Percentiles rank a stretch among this genome's conserved stretches.
Evolutionary conservation across 257 asterid genomes (phyloP).

Genomic region (Buddleja alternifolia): DNA sequence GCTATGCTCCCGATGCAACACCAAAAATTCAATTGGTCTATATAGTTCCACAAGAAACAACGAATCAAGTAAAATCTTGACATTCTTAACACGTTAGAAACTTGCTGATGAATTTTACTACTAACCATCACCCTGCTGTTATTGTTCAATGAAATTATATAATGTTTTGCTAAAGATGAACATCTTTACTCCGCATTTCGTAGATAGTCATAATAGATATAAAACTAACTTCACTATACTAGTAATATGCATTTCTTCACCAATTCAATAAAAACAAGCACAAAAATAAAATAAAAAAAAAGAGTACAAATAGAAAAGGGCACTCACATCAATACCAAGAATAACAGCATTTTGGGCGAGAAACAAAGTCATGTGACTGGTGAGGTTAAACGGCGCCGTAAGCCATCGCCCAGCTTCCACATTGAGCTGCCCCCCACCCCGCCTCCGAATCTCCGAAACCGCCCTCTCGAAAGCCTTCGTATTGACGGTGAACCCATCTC

Average conservation of each 20-base stretch:
- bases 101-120: slow-evolving; percentile 1
- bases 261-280: slow-evolving; percentile 1
- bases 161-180: background rate
- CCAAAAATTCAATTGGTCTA: background rate
- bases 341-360: slow-evolving; percentile 75
- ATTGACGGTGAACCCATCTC: slow-evolving; percentile 76
- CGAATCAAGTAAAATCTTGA: background rate
- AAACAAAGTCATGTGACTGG: slow-evolving; percentile 82
- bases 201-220: too few species aligned
- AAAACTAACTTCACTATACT: slow-evolving; percentile 11
- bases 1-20: background rate
- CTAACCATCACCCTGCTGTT: slow-evolving; percentile 6
- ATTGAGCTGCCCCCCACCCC: slow-evolving; percentile 94
- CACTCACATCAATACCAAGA: slow-evolving; percentile 77
- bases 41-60: slow-evolving; percentile 15
- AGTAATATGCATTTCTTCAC: slow-evolving; percentile 12
- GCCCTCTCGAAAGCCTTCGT: slow-evolving; percentile 79
- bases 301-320: background rate
- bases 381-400: slow-evolving; percentile 91
- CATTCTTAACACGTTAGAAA: background rate
- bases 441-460: slow-evolving; percentile 56
- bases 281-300: background rate
- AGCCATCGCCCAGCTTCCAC: slow-evolving; percentile 81
- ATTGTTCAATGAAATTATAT: background rate
- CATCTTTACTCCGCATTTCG: background rate